A percentile compares a stretch with the other conserved stretches of the same genome.
Conservation (phyloP, 1,139 yeast genomes). For the Geotrichum aggregatum region DNA sequence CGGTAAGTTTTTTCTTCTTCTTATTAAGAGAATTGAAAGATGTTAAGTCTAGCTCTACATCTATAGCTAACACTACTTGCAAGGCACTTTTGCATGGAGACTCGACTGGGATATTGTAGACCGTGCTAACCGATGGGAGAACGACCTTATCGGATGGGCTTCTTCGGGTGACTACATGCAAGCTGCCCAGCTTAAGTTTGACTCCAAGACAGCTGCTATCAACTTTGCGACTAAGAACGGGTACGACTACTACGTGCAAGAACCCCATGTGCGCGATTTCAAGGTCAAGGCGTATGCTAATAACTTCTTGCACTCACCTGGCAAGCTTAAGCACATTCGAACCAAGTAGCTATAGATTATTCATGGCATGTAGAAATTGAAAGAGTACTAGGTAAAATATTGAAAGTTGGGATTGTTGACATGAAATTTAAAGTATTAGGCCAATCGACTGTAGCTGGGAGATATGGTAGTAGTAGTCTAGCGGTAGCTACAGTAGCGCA, state of each 20-base stretch:
- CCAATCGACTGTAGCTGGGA: too few species aligned
- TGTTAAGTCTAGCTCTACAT: neutral
- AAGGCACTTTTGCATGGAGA: conserved; percentile 55
- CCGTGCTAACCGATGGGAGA: conserved; percentile 83
- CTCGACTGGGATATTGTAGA: conserved; percentile 81
- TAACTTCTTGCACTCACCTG: conserved; percentile 66
- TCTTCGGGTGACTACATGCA: conserved; percentile 73
- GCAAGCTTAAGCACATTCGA: conserved; percentile 75
- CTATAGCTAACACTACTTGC: neutral
- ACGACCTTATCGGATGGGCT: conserved; percentile 83
- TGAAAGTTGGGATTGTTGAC: too few species aligned
- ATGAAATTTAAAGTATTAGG: too few species aligned
- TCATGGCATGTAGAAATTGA: too few species aligned
- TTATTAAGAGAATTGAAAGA: too few species aligned
- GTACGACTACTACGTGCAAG: conserved; percentile 80
- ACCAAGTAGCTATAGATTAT: conserved; percentile 50
- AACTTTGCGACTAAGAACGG: conserved; percentile 78
- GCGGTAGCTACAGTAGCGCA: too few species aligned
- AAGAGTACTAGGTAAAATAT: too few species aligned
- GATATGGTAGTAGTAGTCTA: too few species aligned
- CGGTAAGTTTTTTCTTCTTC: conserved; percentile 28
- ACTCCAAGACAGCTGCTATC: conserved; percentile 70
- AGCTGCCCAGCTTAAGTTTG: conserved; percentile 56
- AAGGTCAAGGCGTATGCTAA: conserved; percentile 70
- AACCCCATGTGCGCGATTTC: conserved; percentile 71